Evolutionary conservation across 148 eudicot species (phyloP).

Genomic region (Vaccinium darrowii): DNA sequence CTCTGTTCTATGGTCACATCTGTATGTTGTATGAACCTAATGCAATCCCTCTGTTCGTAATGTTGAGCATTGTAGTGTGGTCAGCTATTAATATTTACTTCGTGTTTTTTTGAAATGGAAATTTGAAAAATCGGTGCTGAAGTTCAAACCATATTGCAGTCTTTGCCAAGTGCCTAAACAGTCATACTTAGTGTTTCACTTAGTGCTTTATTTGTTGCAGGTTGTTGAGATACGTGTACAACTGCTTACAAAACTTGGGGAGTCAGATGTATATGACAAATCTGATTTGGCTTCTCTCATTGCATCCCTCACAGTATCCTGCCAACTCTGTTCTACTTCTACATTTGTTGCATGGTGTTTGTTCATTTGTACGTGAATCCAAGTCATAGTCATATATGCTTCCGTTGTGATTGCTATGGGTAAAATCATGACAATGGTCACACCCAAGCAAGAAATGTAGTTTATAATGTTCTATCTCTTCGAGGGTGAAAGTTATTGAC

Average conservation of each 20-base stretch:
- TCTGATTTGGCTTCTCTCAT: slow-evolving; percentile 51
- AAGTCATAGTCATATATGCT: neutral
- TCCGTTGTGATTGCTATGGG: neutral
- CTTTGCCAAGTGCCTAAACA: neutral
- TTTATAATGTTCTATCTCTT: neutral
- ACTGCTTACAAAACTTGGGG: slow-evolving; percentile 57
- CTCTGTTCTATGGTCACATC: neutral
- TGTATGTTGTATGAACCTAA: neutral
- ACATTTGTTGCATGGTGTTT: neutral
- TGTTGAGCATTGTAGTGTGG: neutral
- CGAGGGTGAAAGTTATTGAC: neutral
- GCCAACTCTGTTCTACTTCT: slow-evolving; percentile 11
- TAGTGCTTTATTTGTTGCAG: slow-evolving; percentile 32
- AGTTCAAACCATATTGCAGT: neutral
- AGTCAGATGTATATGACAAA: slow-evolving; percentile 34
- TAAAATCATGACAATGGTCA: neutral
- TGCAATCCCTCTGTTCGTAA: neutral
- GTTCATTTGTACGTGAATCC: neutral
- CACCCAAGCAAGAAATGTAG: neutral
- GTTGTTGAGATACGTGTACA: slow-evolving; percentile 84
- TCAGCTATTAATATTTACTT: neutral
- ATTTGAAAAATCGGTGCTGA: neutral
- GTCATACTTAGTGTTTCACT: neutral
- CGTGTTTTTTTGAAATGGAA: neutral
- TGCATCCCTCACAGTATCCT: slow-evolving; percentile 71